Evolutionary conservation across 352 stramenopile genomes (phyloP).

Genomic region (Plasmopara muralis): DNA sequence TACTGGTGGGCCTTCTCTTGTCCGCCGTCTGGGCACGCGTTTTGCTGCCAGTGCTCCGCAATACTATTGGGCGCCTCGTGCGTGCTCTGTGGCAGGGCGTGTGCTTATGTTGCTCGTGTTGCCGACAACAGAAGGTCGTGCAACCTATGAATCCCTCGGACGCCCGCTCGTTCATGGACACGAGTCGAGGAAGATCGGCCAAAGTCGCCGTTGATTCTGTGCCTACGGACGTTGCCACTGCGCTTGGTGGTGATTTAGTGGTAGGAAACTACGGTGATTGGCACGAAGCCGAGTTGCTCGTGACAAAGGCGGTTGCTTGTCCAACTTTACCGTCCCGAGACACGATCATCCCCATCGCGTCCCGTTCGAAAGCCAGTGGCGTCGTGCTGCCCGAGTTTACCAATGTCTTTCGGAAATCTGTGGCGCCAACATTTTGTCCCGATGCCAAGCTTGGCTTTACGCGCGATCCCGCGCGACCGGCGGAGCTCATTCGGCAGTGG

Average conservation of each 20-base stretch:
- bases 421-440: conserved; percentile 30
- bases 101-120: conserved; percentile 22
- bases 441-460: conserved; percentile 57
- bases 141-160: conserved; percentile 9
- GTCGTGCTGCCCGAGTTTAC: conserved; percentile 64
- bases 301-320: conserved; percentile 15
- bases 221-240: background rate
- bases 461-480: conserved; percentile 27
- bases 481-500: conserved; percentile 64
- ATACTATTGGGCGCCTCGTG: conserved; percentile 34
- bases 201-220: conserved; percentile 38
- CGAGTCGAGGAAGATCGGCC: conserved; percentile 16
- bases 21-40: conserved; percentile 49
- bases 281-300: conserved; percentile 6
- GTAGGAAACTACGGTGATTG: background rate
- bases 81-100: conserved; percentile 26
- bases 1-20: conserved; percentile 47
- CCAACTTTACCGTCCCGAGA: conserved; percentile 1
- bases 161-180: conserved; percentile 4
- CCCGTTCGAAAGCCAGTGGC: conserved; percentile 8
- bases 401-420: conserved; percentile 56
- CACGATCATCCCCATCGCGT: conserved; percentile 1
- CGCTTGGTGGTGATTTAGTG: no score
- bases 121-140: conserved; percentile 10
- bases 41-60: conserved; percentile 40